Evolutionary conservation across 1,284 basidiomycete species (phyloP), one percentile per base, ranked within the genome.

Genomic region (Rhodotorula sp.): DNA sequence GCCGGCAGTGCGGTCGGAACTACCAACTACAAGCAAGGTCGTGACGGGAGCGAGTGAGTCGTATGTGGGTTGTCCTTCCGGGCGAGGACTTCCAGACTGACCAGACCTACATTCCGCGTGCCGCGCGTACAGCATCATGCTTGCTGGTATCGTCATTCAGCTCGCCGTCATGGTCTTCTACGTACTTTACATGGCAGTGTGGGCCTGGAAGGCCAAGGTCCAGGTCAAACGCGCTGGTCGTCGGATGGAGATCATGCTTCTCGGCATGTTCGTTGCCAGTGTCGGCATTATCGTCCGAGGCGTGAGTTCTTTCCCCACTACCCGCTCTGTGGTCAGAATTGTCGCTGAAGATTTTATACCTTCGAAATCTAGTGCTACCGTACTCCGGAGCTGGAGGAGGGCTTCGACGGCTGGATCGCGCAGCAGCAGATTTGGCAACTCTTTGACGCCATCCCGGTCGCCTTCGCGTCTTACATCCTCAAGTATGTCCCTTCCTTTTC

Each of bases 141-240:
- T 82, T n/a, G 79, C 76, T 4, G 81, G 81, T 64, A 82, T 82
- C 76, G 74, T 80, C 70, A 78, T 81, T 73, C 81, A 82, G 64
- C 75, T 81, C 37, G 60, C 75, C 53, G 70, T 76, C 49, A 81
- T 79, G 73, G 67, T 75, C 70, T 67, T 81, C 64, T 78, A 79
- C 71, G 79, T 81, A 57, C 71, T 76, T 54, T 59, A 78, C 55
- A 76, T 80, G 46, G 71, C 71, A 37, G 55, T 55, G 6, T 64
- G 62, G 53, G 42, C 69, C 45, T 66, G 64, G 18, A 37, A n/a
- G 18, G 57, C 61, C 6, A 37, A 55, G 2, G 0, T 6, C 1
- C 48, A 49, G 42, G 10, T 69, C 18, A 18, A 18, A 6, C 4
- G 4, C 14, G 42, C 63, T 6, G 66, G 66, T 0, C 18, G 22